Base-by-base conservation (phyloP, 1,284 basidiomycete species). In the Leccinum subatratum region DNA sequence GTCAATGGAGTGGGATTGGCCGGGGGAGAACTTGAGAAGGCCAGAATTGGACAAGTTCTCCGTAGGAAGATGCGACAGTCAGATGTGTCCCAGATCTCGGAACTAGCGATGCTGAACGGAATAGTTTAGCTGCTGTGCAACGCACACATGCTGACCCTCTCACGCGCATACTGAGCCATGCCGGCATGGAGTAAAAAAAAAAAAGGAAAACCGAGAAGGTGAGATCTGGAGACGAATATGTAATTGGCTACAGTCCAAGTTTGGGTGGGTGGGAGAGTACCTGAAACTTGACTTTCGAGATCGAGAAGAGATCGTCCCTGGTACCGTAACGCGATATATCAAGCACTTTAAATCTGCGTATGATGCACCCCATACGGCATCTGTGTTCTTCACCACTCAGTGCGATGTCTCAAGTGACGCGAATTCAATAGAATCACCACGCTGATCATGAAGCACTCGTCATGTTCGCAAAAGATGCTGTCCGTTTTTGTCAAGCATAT, bases 301-400 rank as follows among this genome's bases (percentile, higher is more conserved):
- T 78, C 74, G 75, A 76, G 74, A 69, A 68, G 67, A 70, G 77
- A 76, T 76, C 75, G 77, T 72, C 76, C 77, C 77, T 76, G 72
- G 72, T 78, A 73, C 60, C 75, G 75, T 76, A 76, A 76, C 51
- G 28, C 60, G 68, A 77, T 77, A 78, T 74, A 76, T 74, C 75
- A 76, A 75, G 75, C 63, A 72, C 66, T 67, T 62, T 69, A 75
- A 76, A 77, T 77, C 74, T 75, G 74, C 58, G 67, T 28, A 57
- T 77, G 74, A 77, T 73, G 69, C 75, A 68, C 64, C 69, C 67
- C 68, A 68, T 77, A 75, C 74, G 74, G 74, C 74, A 77, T 77
- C 75, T 64, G 75, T 67, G 9, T 45, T 3, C 20, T 6, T 37
- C 28, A 6, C 3, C 14, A 14, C 64, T 45, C 2, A 18, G 18